Evolutionary conservation across 1,284 basidiomycete species (phyloP).

Genomic region (Naganishia liquefaciens): DNA sequence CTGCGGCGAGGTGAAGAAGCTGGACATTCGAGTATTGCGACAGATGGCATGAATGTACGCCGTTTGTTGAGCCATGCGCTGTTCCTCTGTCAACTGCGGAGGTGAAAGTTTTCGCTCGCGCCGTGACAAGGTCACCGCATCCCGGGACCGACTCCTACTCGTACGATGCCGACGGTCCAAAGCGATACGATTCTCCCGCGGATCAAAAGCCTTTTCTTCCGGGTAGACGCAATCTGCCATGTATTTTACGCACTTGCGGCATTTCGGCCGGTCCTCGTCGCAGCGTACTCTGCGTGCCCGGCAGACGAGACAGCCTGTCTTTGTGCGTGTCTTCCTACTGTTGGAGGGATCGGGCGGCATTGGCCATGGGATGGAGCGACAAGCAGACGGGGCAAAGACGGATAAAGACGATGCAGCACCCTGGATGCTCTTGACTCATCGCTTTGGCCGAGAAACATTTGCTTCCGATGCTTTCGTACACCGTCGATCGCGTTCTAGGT

Average conservation of each 20-base stretch:
- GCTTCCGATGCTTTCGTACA: no score
- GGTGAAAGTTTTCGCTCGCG: background rate
- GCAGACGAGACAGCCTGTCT: constrained; percentile 18
- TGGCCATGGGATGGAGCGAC: background rate
- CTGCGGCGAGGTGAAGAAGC: constrained; percentile 43
- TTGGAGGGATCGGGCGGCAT: background rate
- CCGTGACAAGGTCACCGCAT: background rate
- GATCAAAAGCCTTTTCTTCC: constrained; percentile 43
- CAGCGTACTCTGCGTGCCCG: constrained; percentile 8
- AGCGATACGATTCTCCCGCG: constrained; percentile 36
- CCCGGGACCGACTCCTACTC: background rate
- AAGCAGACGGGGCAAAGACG: no score
- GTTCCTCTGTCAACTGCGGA: background rate
- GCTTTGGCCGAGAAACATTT: no score
- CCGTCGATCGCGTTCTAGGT: no score
- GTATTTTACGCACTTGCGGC: constrained; percentile 16
- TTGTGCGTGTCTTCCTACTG: constrained; percentile 5
- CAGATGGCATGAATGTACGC: constrained; percentile 37
- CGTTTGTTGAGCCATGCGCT: background rate
- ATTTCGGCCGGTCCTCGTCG: constrained; percentile 1
- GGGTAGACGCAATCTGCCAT: constrained; percentile 42
- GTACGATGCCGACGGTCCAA: constrained; percentile 39
- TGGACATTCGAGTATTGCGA: constrained; percentile 46
- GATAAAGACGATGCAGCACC: no score
- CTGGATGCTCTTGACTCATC: no score